Percentiles rank a stretch among this genome's conserved stretches.
Conservation (phyloP, 805 yeast genomes). For the Barnettozyma siamensis region DNA sequence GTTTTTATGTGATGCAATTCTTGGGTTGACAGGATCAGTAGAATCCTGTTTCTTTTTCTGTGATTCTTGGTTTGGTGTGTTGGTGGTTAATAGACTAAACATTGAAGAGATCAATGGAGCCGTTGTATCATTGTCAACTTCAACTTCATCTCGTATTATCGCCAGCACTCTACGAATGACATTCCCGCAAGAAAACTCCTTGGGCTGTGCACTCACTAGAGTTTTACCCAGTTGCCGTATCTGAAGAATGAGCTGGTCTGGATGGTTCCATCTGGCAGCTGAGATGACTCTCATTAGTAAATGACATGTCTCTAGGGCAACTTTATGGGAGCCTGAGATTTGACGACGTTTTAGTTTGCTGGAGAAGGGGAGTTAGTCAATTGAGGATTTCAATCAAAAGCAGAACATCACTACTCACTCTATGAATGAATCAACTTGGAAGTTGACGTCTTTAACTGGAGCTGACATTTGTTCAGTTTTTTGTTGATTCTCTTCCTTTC, state of each 20-base stretch:
- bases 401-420: constrained; percentile 23
- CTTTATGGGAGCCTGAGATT: constrained; percentile 69
- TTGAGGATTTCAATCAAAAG: neutral
- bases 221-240: constrained; percentile 69
- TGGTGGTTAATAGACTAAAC: constrained; percentile 76
- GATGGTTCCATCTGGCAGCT: constrained; percentile 79
- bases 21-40: constrained; percentile 16
- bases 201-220: constrained; percentile 77
- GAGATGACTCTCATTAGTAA: constrained; percentile 83
- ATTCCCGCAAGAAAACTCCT: constrained; percentile 85
- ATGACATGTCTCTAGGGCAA: constrained; percentile 85
- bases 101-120: constrained; percentile 69
- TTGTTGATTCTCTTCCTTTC: neutral
- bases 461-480: constrained; percentile 11
- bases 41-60: constrained; percentile 6
- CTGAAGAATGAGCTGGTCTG: constrained; percentile 64
- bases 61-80: constrained; percentile 15
- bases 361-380: constrained; percentile 3
- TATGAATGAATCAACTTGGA: constrained; percentile 37
- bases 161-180: constrained; percentile 86
- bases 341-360: constrained; percentile 75
- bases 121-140: constrained; percentile 25
- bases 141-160: constrained; percentile 75
- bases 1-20: constrained; percentile 23
- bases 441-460: constrained; percentile 29